Evolutionary conservation across 2,329 filamentous ascomycete species (phyloP).

Genomic region (Neofusicoccum laricinum): DNA sequence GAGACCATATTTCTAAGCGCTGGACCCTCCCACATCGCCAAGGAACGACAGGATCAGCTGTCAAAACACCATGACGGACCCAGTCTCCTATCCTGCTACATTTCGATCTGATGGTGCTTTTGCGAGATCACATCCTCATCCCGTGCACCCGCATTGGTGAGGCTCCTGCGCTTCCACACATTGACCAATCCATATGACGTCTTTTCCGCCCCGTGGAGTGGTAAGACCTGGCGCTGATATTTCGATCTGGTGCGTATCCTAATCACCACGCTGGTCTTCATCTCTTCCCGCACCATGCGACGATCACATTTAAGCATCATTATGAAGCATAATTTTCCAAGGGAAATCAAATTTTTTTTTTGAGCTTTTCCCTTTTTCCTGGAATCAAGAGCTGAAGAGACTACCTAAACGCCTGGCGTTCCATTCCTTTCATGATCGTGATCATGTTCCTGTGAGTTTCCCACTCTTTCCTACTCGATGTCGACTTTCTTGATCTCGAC

Average conservation of each 20-base stretch:
- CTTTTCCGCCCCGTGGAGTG: not conserved
- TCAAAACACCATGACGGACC: too few relatives aligned
- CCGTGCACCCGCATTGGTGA: too few relatives aligned
- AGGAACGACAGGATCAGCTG: too few relatives aligned
- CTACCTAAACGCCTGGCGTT: conserved; percentile 11
- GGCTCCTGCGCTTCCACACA: not conserved
- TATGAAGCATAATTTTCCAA: not conserved
- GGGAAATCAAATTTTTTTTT: conserved; percentile 14
- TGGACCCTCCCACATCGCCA: too few relatives aligned
- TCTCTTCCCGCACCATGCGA: not conserved
- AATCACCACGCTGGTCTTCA: not conserved
- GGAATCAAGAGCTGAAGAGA: not conserved
- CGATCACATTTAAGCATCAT: conserved; percentile 6
- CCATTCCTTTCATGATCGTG: not conserved
- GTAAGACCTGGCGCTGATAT: not conserved
- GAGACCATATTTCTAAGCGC: not conserved
- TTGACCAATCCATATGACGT: not conserved
- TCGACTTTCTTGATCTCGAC: conserved; percentile 53
- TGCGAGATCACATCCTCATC: too few relatives aligned
- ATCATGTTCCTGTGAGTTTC: not conserved
- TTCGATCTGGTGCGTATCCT: not conserved
- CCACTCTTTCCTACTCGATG: conserved; percentile 46
- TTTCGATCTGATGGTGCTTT: too few relatives aligned
- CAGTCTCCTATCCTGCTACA: too few relatives aligned
- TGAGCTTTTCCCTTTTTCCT: conserved; percentile 9